A percentile compares a stretch with the other conserved stretches of the same genome.
Evolutionary conservation across 768 basidiomycete species (phyloP).

Genomic region (Phylloporus scabripes): DNA sequence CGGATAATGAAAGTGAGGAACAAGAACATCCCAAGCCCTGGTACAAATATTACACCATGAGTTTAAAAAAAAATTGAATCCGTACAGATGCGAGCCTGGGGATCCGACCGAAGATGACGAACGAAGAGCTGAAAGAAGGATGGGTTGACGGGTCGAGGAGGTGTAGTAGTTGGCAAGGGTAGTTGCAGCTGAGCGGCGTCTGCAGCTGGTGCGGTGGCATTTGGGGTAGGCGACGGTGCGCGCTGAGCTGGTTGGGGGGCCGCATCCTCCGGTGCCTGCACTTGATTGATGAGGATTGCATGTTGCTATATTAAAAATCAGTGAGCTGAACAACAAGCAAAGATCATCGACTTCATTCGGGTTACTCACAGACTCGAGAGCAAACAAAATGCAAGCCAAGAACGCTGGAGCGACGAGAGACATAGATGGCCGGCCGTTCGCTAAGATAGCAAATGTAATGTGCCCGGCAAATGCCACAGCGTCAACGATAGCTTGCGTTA

Average conservation of each 20-base stretch:
- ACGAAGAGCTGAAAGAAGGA: slow-evolving; percentile 47
- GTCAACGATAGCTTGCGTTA: slow-evolving; percentile 74
- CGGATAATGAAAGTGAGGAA: slow-evolving; percentile 70
- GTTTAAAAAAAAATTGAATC: not conserved
- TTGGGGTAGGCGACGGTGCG: slow-evolving; percentile 5
- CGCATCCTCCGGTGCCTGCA: slow-evolving; percentile 73
- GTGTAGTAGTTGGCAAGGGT: slow-evolving; percentile 19
- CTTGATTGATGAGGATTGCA: slow-evolving; percentile 69
- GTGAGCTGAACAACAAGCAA: not conserved
- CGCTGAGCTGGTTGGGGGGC: slow-evolving; percentile 27
- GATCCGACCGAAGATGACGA: slow-evolving; percentile 59
- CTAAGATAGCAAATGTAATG: slow-evolving; percentile 81
- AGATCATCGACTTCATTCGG: not conserved
- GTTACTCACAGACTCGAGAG: slow-evolving; percentile 74
- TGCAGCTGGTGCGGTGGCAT: slow-evolving; percentile 1
- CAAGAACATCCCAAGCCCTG: slow-evolving; percentile 65
- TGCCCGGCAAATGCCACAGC: slow-evolving; percentile 84
- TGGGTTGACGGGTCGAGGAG: slow-evolving; percentile 11
- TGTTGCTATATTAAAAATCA: slow-evolving; percentile 58
- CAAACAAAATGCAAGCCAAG: slow-evolving; percentile 70
- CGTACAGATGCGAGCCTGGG: slow-evolving; percentile 69
- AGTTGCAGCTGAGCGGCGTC: slow-evolving; percentile 10
- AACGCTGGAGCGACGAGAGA: slow-evolving; percentile 83
- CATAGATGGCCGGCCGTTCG: slow-evolving; percentile 76
- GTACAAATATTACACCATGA: slow-evolving; percentile 1